Evolutionary conservation across 2,329 filamentous ascomycete species (phyloP).

Genomic region (Coniochaeta prunicola): DNA sequence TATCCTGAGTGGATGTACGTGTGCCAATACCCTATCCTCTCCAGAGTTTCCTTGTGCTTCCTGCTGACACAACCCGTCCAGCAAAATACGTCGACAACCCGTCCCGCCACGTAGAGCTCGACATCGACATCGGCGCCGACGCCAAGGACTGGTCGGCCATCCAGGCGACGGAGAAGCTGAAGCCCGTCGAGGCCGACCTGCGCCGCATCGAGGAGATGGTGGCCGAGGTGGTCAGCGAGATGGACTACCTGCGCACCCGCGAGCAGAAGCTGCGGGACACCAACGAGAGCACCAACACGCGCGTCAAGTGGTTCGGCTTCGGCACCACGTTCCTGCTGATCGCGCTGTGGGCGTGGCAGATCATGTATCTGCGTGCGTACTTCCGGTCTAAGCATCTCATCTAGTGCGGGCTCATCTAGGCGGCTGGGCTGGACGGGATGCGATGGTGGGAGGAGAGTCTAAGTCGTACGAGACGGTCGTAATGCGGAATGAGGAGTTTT

Average conservation of each 20-base stretch:
- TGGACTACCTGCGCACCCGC: slow-evolving; percentile 86
- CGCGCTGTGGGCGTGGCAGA: slow-evolving; percentile 89
- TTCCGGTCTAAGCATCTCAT: slow-evolving; percentile 78
- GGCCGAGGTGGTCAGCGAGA: slow-evolving; percentile 80
- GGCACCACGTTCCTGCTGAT: slow-evolving; percentile 87
- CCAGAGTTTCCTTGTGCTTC: background rate
- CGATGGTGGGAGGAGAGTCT: background rate
- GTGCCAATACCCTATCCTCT: background rate
- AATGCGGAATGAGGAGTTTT: slow-evolving; percentile 2
- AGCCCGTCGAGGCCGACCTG: slow-evolving; percentile 92
- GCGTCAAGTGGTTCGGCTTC: slow-evolving; percentile 98
- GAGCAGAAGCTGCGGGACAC: slow-evolving; percentile 97
- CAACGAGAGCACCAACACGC: slow-evolving; percentile 98
- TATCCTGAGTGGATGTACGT: slow-evolving; percentile 62
- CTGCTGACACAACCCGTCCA: slow-evolving; percentile 1
- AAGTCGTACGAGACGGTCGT: background rate
- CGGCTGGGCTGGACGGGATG: no score
- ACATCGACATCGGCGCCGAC: slow-evolving; percentile 93
- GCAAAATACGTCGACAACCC: slow-evolving; percentile 35
- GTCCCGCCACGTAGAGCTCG: slow-evolving; percentile 74
- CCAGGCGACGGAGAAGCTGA: slow-evolving; percentile 93
- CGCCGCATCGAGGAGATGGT: slow-evolving; percentile 88
- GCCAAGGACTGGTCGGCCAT: slow-evolving; percentile 98
- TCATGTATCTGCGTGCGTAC: slow-evolving; percentile 94
- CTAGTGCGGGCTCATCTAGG: no score